phyloP scores from a whole-genome alignment of 345 rosid species.

The Syzygium oleosum region DNA sequence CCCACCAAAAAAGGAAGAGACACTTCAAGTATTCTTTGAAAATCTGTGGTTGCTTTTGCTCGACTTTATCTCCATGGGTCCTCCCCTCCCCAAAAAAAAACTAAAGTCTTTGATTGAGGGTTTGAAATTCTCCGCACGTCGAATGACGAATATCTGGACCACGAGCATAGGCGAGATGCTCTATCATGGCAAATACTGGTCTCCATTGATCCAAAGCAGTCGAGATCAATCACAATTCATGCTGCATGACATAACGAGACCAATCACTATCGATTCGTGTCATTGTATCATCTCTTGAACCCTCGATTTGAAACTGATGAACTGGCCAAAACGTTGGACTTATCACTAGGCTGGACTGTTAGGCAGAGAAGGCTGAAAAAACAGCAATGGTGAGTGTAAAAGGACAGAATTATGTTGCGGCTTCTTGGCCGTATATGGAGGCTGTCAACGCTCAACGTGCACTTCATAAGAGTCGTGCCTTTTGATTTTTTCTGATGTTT shows the following conservation, averaged over 20 bases:
- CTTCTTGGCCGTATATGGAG: not conserved
- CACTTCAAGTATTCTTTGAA: not conserved
- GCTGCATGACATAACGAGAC: not conserved
- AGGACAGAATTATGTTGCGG: not conserved
- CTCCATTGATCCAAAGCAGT: not conserved
- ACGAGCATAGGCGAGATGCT: not conserved
- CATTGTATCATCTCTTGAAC: not conserved
- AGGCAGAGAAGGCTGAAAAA: not conserved
- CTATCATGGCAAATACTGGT: not conserved
- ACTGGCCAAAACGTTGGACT: not conserved
- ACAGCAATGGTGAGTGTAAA: not conserved
- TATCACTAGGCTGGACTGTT: not conserved
- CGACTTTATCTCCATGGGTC: constrained; percentile 6
- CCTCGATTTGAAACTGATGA: not conserved
- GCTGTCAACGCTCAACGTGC: not conserved
- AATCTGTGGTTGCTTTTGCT: constrained; percentile 12
- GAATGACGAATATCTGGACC: not conserved
- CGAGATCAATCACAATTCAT: not conserved
- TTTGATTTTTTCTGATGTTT: not conserved
- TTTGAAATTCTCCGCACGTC: not conserved
- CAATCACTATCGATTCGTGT: not conserved
- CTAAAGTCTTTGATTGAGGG: not conserved
- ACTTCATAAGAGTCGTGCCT: not conserved
- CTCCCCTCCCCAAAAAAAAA: not conserved
- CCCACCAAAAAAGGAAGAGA: not conserved